Evolutionary conservation across 2,329 filamentous ascomycete species (phyloP), one percentile per base, ranked within the genome.

Genomic region (Knufia fluminis): DNA sequence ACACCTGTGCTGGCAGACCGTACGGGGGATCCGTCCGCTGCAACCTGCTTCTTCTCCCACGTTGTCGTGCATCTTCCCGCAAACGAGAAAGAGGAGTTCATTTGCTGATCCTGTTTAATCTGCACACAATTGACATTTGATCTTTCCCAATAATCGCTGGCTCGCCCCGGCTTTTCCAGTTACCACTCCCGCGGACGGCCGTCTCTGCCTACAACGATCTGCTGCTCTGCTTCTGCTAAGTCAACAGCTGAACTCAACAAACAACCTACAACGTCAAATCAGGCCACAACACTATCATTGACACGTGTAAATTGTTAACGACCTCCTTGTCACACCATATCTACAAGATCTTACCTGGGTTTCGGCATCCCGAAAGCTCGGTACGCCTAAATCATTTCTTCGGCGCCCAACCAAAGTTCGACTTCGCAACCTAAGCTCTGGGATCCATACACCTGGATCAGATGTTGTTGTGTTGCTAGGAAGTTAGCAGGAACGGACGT

Each of bases 381-480:
- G 42, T 45, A 32, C 42, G 24, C 42, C 24, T 45, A 23, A n/a
- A 38, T 28, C 31, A 38, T 46, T 26, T n/a, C 14, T 44, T 44
- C 24, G 41, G 41, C 24, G 17, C 41, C 38, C 38, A 41, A 23
- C 38, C n/a, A 23, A 22, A 6, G 6, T 36, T 16, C 33, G n/a
- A 36, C 6, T 36, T 36, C 33, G 16, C n/a, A 36, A 14, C 4
- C n/a, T 14, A 36, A 36, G 33, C 16, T 36, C 10, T 41, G 8
- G 22, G n/a, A 8, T 4, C 6, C 38, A 22, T 23, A 19, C 9
- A 41, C 38, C 38, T 41, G 16, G 33, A 36, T 14, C 33, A 8
- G 10, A 36, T 36, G 33, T 36, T 17, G 33, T 36, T 36, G n/a
- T 36, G 6, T 7, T 36, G 28, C 7, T 31, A 7, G 6, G 10